A percentile compares a stretch with the other conserved stretches of the same genome.
Conservation (phyloP, 2,329 filamentous ascomycete species). For the Fusarium drepaniforme region DNA sequence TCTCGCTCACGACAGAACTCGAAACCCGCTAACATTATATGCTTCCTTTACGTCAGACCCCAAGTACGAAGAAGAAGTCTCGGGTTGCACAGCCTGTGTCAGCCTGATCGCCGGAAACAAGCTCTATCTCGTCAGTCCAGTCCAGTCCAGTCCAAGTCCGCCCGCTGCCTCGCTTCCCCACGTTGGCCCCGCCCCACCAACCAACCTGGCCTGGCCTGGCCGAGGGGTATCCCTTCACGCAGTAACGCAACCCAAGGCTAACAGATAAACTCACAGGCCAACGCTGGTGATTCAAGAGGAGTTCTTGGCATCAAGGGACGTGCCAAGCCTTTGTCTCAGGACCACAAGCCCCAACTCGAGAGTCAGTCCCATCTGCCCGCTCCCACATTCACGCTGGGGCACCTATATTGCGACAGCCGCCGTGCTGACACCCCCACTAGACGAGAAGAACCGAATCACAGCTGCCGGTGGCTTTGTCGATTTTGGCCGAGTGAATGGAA, state of each 20-base stretch:
- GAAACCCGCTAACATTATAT: slow-evolving; percentile 23
- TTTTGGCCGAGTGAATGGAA: slow-evolving; percentile 98
- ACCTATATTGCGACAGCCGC: slow-evolving; percentile 18
- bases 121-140: slow-evolving; percentile 85
- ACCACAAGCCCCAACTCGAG: slow-evolving; percentile 99
- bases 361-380: slow-evolving; percentile 65
- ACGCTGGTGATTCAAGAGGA: slow-evolving; percentile 95
- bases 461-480: slow-evolving; percentile 98
- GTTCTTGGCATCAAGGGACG: slow-evolving; percentile 97
- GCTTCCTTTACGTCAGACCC: slow-evolving; percentile 73
- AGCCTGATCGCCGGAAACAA: slow-evolving; percentile 90
- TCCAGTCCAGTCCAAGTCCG: slow-evolving; percentile 46
- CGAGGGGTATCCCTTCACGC: slow-evolving; percentile 24
- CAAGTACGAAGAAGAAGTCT: slow-evolving; percentile 97
- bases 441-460: slow-evolving; percentile 95
- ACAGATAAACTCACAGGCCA: slow-evolving; percentile 72
- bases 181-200: slow-evolving; percentile 27
- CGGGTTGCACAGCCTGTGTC: slow-evolving; percentile 95
- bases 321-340: slow-evolving; percentile 97
- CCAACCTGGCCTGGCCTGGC: neutral
- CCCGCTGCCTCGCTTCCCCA: slow-evolving; percentile 24
- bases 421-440: slow-evolving; percentile 58
- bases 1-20: neutral
- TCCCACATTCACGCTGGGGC: slow-evolving; percentile 17
- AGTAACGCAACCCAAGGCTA: slow-evolving; percentile 23